A percentile compares a stretch with the other conserved stretches of the same genome.
Conservation (phyloP, 2,329 filamentous ascomycete genomes). For the Thielaviopsis ethacetica region DNA sequence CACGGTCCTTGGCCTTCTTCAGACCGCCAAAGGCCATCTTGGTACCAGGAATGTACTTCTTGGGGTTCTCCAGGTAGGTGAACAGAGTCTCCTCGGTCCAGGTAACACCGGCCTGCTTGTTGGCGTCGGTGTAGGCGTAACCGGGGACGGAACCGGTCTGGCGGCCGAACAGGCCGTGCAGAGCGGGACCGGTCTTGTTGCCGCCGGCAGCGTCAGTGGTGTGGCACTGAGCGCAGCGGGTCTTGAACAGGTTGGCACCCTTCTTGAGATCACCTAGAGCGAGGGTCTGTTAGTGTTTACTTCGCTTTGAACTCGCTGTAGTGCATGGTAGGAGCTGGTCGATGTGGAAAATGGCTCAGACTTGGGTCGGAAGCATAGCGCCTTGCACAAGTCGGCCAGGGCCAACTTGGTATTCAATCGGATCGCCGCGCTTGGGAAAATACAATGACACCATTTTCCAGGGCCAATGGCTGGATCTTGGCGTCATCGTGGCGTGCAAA, state of each 20-base stretch:
- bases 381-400: not conserved
- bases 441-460: not conserved
- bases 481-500: not conserved
- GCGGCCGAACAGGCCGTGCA: constrained; percentile 95
- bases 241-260: constrained; percentile 99
- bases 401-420: not conserved
- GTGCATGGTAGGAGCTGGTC: not conserved
- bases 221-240: constrained; percentile 96
- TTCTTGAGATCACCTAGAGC: constrained; percentile 72
- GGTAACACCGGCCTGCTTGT: constrained; percentile 87
- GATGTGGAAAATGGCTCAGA: not conserved
- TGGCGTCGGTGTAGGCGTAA: constrained; percentile 97
- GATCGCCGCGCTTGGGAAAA: not conserved
- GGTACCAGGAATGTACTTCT: constrained; percentile 99
- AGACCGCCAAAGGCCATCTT: constrained; percentile 99
- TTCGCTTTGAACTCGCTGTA: not conserved
- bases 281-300: not conserved
- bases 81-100: constrained; percentile 85
- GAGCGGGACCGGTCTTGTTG: constrained; percentile 97
- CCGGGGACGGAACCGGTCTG: constrained; percentile 83
- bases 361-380: not conserved
- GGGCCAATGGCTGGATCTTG: not conserved
- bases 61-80: constrained; percentile 99
- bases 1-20: constrained; percentile 99
- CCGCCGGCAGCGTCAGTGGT: constrained; percentile 76